Conservation (phyloP, 1,139 yeast genomes). For the Kurtzmaniella quercitrusa region DNA sequence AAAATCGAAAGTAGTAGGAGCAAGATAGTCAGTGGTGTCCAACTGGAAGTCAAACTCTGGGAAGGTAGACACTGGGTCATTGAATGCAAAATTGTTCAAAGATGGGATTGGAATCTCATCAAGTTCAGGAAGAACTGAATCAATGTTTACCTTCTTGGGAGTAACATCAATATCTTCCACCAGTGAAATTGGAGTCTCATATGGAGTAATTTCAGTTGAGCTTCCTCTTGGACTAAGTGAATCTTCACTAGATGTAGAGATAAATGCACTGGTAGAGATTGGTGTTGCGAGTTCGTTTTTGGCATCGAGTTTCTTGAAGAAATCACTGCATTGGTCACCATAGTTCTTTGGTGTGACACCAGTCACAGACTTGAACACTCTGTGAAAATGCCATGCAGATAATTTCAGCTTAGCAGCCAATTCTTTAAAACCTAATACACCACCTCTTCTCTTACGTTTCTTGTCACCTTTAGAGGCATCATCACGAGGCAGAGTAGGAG, state of each 20-base stretch:
- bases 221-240: background rate
- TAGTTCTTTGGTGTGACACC: conserved; percentile 85
- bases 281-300: conserved; percentile 6
- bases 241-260: background rate
- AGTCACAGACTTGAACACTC: conserved; percentile 82
- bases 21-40: background rate
- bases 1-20: background rate
- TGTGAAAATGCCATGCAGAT: conserved; percentile 92
- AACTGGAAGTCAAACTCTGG: background rate
- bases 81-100: background rate
- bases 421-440: conserved; percentile 84
- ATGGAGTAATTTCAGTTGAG: conserved; percentile 1
- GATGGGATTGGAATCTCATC: background rate
- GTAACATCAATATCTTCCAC: conserved; percentile 1
- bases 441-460: conserved; percentile 72
- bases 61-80: background rate
- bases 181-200: conserved; percentile 6
- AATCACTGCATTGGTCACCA: conserved; percentile 84
- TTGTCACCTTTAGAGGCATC: conserved; percentile 20
- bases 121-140: background rate
- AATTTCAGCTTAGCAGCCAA: conserved; percentile 79
- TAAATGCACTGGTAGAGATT: background rate
- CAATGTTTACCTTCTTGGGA: conserved; percentile 2
- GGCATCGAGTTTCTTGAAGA: conserved; percentile 30
- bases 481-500: conserved; percentile 19